Conservation (phyloP, 352 stramenopile genomes). For the Phytophthora sojae region DNA sequence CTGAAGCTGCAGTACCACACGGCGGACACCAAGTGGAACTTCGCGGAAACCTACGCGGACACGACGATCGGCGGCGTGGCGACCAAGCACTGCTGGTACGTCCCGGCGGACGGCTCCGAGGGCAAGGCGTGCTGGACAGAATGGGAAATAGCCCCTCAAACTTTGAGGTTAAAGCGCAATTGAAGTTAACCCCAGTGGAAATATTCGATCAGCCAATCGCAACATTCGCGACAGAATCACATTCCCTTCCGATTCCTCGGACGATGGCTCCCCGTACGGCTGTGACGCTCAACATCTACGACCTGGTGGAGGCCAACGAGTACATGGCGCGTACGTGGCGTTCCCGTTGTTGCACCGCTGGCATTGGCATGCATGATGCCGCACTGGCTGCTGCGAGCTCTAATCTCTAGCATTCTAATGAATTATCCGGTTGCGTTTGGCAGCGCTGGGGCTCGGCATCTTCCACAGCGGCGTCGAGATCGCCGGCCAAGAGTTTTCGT, state of each 20-base stretch:
- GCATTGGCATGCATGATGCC: too few relatives aligned
- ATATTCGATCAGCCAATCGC: not conserved
- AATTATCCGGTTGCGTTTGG: not conserved
- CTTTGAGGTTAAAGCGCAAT: too few relatives aligned
- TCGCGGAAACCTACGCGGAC: too few relatives aligned
- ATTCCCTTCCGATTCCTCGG: not conserved
- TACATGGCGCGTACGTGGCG: conserved; percentile 72
- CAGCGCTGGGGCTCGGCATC: conserved; percentile 87
- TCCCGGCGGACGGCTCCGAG: too few relatives aligned
- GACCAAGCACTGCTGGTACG: too few relatives aligned
- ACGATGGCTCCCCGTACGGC: conserved; percentile 65
- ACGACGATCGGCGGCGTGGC: too few relatives aligned
- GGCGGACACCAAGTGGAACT: too few relatives aligned
- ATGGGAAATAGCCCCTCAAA: too few relatives aligned
- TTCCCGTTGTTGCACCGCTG: not conserved
- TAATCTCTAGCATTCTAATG: not conserved
- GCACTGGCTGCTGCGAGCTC: too few relatives aligned
- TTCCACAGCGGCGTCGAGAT: conserved; percentile 95
- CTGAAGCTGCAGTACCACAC: too few relatives aligned
- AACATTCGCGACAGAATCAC: conserved; percentile 16
- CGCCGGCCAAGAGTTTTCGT: conserved; percentile 92
- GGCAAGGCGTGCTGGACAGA: too few relatives aligned
- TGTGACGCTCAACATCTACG: conserved; percentile 93
- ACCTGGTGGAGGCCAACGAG: conserved; percentile 93
- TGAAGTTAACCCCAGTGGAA: not conserved